Evolutionary conservation across 768 basidiomycete species (phyloP).

Genomic region (Hygrophorus russula): DNA sequence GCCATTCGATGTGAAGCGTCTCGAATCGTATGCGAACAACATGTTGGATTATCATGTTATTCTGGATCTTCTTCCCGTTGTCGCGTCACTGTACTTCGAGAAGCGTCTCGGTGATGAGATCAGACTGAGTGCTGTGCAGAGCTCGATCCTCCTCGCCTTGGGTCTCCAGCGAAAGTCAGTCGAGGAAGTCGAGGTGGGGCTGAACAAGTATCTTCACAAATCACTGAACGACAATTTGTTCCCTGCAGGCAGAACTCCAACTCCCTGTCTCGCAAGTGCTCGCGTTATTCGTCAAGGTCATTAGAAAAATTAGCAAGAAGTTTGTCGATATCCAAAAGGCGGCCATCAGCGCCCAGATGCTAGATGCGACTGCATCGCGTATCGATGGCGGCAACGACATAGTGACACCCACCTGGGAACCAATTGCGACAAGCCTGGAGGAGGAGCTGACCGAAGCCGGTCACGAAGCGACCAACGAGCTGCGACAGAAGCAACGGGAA

Average conservation of each 20-base stretch:
- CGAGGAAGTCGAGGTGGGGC: constrained; percentile 75
- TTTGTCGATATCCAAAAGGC: constrained; percentile 72
- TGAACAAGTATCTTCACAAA: background rate
- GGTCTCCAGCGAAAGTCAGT: constrained; percentile 84
- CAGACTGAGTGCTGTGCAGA: constrained; percentile 78
- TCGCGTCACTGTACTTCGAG: constrained; percentile 82
- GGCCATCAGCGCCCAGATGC: constrained; percentile 56
- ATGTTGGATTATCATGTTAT: constrained; percentile 96
- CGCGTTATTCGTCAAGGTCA: constrained; percentile 83
- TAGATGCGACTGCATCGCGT: constrained; percentile 18
- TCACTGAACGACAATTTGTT: constrained; percentile 1
- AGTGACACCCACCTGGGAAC: constrained; percentile 26
- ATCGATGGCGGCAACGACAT: constrained; percentile 10
- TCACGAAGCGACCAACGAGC: constrained; percentile 52
- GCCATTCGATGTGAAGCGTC: constrained; percentile 91
- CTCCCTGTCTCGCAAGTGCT: constrained; percentile 81
- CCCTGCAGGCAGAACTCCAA: constrained; percentile 57
- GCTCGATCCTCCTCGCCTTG: constrained; percentile 80
- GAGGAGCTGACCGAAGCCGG: constrained; percentile 75
- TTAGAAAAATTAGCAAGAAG: constrained; percentile 72
- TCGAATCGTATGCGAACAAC: constrained; percentile 93
- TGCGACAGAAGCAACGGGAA: constrained; percentile 71
- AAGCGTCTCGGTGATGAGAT: constrained; percentile 54
- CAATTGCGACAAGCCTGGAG: constrained; percentile 36
- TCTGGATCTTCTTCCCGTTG: constrained; percentile 77